Percentiles rank a stretch among this genome's conserved stretches.
Evolutionary conservation across 768 basidiomycete species (phyloP).

Genomic region (Lyophyllum decastes): DNA sequence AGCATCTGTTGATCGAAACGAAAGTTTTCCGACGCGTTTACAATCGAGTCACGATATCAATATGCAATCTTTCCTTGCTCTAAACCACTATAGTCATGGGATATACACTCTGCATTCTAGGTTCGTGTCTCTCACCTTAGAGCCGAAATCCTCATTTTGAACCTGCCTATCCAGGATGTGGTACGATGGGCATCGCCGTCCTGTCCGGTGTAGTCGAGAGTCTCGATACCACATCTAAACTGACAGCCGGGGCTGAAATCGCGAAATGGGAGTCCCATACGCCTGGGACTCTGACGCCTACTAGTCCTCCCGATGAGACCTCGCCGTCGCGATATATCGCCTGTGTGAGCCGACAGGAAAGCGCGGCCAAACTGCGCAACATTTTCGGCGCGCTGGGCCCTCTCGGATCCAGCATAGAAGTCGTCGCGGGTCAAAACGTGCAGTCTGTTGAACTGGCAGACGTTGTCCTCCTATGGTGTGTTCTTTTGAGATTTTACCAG

Average conservation of each 20-base stretch:
- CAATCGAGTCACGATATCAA: slow-evolving; percentile 18
- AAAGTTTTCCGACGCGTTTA: slow-evolving; percentile 14
- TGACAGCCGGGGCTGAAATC: slow-evolving; percentile 16
- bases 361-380: slow-evolving; percentile 61
- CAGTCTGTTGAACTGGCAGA: slow-evolving; percentile 72
- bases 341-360: slow-evolving; percentile 81
- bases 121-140: slow-evolving; percentile 33
- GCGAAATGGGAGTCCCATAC: slow-evolving; percentile 48
- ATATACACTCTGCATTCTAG: slow-evolving; percentile 89
- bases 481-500: slow-evolving; percentile 1
- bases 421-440: slow-evolving; percentile 71
- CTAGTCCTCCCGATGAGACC: slow-evolving; percentile 59
- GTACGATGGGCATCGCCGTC: slow-evolving; percentile 97
- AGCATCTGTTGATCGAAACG: slow-evolving; percentile 32
- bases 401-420: slow-evolving; percentile 67
- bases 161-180: slow-evolving; percentile 69
- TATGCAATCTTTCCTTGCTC: slow-evolving; percentile 12
- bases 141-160: slow-evolving; percentile 12
- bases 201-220: slow-evolving; percentile 90
- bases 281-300: slow-evolving; percentile 75
- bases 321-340: slow-evolving; percentile 82
- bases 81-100: slow-evolving; percentile 57
- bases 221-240: slow-evolving; percentile 50
- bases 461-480: slow-evolving; percentile 88
- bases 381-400: slow-evolving; percentile 61